Base-by-base conservation (phyloP, 805 yeast species). In the Pichia paraexigua region DNA sequence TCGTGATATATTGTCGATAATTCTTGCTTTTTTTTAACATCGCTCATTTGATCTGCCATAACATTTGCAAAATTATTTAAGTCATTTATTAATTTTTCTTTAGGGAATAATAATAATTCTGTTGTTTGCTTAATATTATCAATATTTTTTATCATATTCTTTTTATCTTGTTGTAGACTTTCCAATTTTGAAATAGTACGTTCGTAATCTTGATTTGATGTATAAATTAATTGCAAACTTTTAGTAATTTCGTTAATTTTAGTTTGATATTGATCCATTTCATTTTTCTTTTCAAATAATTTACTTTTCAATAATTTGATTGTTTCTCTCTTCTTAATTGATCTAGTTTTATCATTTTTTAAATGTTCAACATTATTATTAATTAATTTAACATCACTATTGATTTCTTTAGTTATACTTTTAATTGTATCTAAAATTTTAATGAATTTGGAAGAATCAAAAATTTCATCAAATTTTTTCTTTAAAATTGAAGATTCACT, bases 381-480 rank as follows among this genome's bases (percentile, higher is more conserved):
- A 45, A 90, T 72, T 11, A 92, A 66, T 60, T 83, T 86, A 39
- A 88, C 83, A 53, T 90, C 96, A 1, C 75, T 71, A 12, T 81
- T 71, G 78, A 88, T 79, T 43, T 88, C 95, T 60, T 91, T 92
- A 49, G 86, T 79, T 42, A 90, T 78, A 1, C 65, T 66, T 62
- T 90, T 91, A 60, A 94, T 73, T 49, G 79, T 80, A 53, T 91
- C 97, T 39, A 94, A 71, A 0, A 94, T 96, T 63, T 88, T 92
- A 1, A 97, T 89, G 62, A 87, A 95, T 65, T 88, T 90, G 58
- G 89, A 79, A 0, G 97, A 97, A 67, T 94, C 97, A 62, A 94
- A 94, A 10, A 94, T 92, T 66, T 94, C 99, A 66, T 94, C 99
- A 61, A 94, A 95, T 49, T 92, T 78, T 68, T 91, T 91, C 68